Evolutionary conservation across 1,139 yeast genomes (phyloP).

Genomic region (Nematodospora anomalae): DNA sequence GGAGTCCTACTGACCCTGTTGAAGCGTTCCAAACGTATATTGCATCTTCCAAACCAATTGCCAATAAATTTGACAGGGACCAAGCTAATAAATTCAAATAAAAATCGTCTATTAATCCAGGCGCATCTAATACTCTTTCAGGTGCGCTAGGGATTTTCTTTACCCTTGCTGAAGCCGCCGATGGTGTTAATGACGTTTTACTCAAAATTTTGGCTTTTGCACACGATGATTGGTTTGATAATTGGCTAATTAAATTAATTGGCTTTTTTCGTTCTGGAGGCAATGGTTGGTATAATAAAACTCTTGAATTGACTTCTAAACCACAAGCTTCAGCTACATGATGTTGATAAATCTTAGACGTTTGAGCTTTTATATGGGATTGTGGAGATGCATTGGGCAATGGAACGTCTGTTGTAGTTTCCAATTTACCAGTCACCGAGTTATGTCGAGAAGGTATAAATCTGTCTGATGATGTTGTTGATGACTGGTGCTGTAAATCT

Average conservation of each 20-base stretch:
- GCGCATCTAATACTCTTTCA: constrained; percentile 93
- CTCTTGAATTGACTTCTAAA: constrained; percentile 76
- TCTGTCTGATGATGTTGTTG: constrained; percentile 34
- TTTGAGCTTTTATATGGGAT: constrained; percentile 65
- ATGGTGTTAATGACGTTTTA: constrained; percentile 36
- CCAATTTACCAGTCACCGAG: constrained; percentile 40
- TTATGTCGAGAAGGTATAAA: constrained; percentile 50
- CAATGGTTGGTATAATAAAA: constrained; percentile 80
- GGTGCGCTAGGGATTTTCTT: constrained; percentile 86
- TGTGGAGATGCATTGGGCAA: constrained; percentile 49
- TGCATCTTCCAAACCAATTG: constrained; percentile 82
- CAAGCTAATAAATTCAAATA: constrained; percentile 85
- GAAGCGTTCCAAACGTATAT: constrained; percentile 94
- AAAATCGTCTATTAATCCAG: constrained; percentile 91
- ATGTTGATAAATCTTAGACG: constrained; percentile 70
- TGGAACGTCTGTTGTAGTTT: constrained; percentile 30
- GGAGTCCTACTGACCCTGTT: constrained; percentile 72
- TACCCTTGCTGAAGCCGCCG: constrained; percentile 52
- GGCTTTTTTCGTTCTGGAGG: constrained; percentile 76
- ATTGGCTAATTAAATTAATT: constrained; percentile 44
- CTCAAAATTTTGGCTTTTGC: constrained; percentile 19
- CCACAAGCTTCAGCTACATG: constrained; percentile 97
- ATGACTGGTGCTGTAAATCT: constrained; percentile 24
- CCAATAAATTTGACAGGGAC: constrained; percentile 81
- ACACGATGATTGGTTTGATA: constrained; percentile 24